Evolutionary conservation across 371 early-diverging fungal species (phyloP), one percentile per base, ranked within the genome.

Genomic region (Batkoa obscura): DNA sequence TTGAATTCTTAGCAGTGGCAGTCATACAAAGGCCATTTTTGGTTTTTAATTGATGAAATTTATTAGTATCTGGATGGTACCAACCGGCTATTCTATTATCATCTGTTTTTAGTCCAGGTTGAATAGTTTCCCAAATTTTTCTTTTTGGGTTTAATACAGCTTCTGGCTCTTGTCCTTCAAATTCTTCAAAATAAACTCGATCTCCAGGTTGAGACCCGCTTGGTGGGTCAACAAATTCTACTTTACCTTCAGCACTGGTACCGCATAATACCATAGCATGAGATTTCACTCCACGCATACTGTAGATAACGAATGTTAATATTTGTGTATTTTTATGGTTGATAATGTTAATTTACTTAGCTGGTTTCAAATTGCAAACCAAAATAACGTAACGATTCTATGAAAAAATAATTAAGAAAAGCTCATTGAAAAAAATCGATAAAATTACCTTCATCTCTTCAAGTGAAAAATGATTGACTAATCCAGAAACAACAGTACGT

Each of bases 101-200:
- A 39, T 84, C 74, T 38, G 94, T 92, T 51, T 79, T 75, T 56
- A 94, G 76, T 31, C 87, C 90, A 38, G 94, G 93, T 73, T 94
- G 94, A 50, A 96, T 81, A 34, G 90, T 82, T 67, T 96, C 97
- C 74, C 79, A 94, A 61, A 93, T 83, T 76, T 96, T 96, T 80
- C 89, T 91, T 79, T 96, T 96, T 64, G 95, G 94, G 66, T 91
- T 90, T 61, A 96, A 75, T 38, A 80, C 74, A 62, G 80, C 83
- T 62, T 93, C 94, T 31, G 83, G 94, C 63, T 66, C 78, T 64
- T 71, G 81, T 32, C 67, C 71, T 62, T 88, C 84, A 68, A 83
- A 81, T 33, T 88, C 90, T 53, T 86, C 88, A 72, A 94, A 84
- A 74, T 72, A 86, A 58, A 90, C 86, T 55, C 81, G 76, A 63